These are phyloP conservation scores for Paramecium caudatum DNA, from an alignment of 73 alveolate genomes.

Conservation along the genomic window DNA sequence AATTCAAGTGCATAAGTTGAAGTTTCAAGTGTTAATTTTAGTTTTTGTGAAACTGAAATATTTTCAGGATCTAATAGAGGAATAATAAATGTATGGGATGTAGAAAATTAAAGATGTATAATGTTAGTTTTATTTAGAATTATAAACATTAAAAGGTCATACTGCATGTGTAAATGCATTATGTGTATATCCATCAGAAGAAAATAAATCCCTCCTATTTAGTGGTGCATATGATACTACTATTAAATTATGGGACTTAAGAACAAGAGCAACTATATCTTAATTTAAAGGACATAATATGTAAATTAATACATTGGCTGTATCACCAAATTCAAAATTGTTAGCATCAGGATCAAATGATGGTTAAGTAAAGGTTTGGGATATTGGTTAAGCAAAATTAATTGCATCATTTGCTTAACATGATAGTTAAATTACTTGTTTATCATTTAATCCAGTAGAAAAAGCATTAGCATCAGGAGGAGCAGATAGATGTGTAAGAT, in stretches of 20 bases:
- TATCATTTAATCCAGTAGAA: conserved; percentile 73
- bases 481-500: conserved; percentile 75
- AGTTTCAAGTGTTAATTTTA: conserved; percentile 42
- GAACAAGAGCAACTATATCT: background rate
- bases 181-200: conserved; percentile 59
- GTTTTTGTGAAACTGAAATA: conserved; percentile 54
- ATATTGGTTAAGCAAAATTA: conserved; percentile 35
- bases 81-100: conserved; percentile 70
- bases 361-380: conserved; percentile 75
- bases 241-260: conserved; percentile 74
- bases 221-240: conserved; percentile 75
- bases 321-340: conserved; percentile 71
- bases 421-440: conserved; percentile 63
- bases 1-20: conserved; percentile 54
- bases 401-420: conserved; percentile 63
- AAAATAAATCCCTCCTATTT: conserved; percentile 48
- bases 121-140: background rate
- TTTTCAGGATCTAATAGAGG: conserved; percentile 76
- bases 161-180: conserved; percentile 42
- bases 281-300: conserved; percentile 69
- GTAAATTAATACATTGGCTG: conserved; percentile 72
- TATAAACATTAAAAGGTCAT: conserved; percentile 71
- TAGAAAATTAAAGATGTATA: conserved; percentile 63
- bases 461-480: conserved; percentile 76
- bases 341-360: conserved; percentile 74